Percentiles rank a stretch among this genome's conserved stretches.
phyloP scores from a whole-genome alignment of 2,329 filamentous ascomycete species.

The Mycosphaerelloides madeirae region DNA sequence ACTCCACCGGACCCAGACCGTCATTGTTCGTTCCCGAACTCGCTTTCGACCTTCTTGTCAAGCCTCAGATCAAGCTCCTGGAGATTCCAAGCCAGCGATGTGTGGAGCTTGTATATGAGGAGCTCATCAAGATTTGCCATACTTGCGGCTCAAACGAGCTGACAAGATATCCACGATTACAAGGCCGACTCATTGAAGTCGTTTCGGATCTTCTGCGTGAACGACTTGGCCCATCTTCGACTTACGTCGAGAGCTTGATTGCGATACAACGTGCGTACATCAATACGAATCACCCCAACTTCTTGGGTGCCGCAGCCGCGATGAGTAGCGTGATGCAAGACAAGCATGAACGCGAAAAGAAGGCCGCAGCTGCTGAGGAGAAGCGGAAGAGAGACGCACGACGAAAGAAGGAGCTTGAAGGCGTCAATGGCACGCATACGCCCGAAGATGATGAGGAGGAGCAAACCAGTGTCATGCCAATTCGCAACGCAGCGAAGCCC shows the following conservation, averaged over 20 bases:
- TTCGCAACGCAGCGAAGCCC: slow-evolving; percentile 42
- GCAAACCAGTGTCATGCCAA: slow-evolving; percentile 49
- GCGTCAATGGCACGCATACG: slow-evolving; percentile 66
- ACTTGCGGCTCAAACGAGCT: slow-evolving; percentile 95
- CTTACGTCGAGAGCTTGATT: slow-evolving; percentile 93
- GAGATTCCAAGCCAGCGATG: slow-evolving; percentile 94
- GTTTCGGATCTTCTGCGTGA: slow-evolving; percentile 94
- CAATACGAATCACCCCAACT: slow-evolving; percentile 99
- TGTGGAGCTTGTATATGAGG: slow-evolving; percentile 96
- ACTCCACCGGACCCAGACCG: slow-evolving; percentile 91
- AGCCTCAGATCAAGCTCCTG: slow-evolving; percentile 95
- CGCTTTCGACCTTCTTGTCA: slow-evolving; percentile 94
- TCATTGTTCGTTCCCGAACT: slow-evolving; percentile 97
- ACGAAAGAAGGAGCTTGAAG: slow-evolving; percentile 74
- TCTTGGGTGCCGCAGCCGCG: slow-evolving; percentile 89
- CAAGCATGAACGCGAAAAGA: slow-evolving; percentile 91
- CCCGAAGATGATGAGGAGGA: slow-evolving; percentile 58
- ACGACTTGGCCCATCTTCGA: slow-evolving; percentile 80
- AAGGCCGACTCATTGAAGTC: slow-evolving; percentile 96
- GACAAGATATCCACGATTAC: slow-evolving; percentile 82
- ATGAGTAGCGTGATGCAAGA: slow-evolving; percentile 96
- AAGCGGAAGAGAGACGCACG: slow-evolving; percentile 78
- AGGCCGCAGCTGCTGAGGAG: slow-evolving; percentile 73
- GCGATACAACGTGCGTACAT: slow-evolving; percentile 97
- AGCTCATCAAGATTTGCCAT: slow-evolving; percentile 98